phyloP scores from a whole-genome alignment of 176 grass and related monocot species.

The Phragmites australis region DNA sequence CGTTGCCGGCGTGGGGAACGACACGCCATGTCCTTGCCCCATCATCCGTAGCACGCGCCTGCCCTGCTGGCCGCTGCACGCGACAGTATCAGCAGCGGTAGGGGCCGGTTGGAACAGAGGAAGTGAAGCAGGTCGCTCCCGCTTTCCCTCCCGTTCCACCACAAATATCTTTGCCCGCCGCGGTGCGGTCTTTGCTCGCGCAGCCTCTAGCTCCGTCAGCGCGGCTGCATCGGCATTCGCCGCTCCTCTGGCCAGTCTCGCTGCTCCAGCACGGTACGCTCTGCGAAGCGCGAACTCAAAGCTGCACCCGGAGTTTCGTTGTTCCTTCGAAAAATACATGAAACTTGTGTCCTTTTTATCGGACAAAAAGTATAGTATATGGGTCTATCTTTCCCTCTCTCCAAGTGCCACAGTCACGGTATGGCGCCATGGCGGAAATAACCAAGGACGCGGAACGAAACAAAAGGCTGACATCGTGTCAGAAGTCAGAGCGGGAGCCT shows the following conservation, averaged over 20 bases:
- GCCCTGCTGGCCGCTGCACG: conserved; percentile 6
- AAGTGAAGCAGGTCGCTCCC: background rate
- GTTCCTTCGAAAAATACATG: background rate
- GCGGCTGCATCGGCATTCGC: background rate
- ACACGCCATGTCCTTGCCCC: conserved; percentile 40
- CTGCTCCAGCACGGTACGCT: background rate
- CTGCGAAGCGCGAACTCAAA: background rate
- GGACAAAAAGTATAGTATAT: background rate
- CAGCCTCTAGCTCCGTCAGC: background rate
- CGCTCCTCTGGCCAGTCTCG: background rate
- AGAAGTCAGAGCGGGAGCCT: conserved; percentile 28
- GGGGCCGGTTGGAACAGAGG: background rate
- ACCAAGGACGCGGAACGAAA: conserved; percentile 24
- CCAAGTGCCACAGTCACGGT: conserved; percentile 15
- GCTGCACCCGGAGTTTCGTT: background rate
- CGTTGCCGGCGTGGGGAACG: conserved; percentile 30
- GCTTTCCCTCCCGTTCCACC: background rate
- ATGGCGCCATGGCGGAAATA: conserved; percentile 28
- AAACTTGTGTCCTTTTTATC: background rate
- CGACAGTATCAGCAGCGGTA: background rate
- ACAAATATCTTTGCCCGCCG: background rate
- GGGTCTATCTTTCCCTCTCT: background rate
- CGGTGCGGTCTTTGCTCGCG: background rate
- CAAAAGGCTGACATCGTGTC: conserved; percentile 35
- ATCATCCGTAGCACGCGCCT: conserved; percentile 27